A percentile compares a stretch with the other conserved stretches of the same genome.
phyloP scores from a whole-genome alignment of 2,329 filamentous ascomycete genomes.

The Dactylellina leptospora region DNA sequence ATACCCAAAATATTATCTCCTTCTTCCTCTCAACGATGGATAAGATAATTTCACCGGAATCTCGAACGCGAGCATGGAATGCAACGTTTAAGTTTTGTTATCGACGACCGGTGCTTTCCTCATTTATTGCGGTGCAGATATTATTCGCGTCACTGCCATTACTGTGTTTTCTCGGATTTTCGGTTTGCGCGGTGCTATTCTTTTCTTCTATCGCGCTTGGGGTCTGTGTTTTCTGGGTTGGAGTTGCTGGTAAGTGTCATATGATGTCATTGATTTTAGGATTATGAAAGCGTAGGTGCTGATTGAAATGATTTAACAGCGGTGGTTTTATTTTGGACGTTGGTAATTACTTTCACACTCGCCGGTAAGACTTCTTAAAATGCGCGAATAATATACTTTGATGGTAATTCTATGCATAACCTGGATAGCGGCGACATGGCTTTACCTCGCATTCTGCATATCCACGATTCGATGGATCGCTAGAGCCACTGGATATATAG shows the following conservation, averaged over 20 bases:
- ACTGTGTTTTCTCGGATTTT: constrained; percentile 32
- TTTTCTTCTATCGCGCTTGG: constrained; percentile 19
- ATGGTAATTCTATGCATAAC: background rate
- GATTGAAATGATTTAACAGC: background rate
- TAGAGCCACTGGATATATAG: constrained; percentile 29
- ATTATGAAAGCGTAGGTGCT: background rate
- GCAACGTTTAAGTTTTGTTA: constrained; percentile 32
- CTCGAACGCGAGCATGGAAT: constrained; percentile 16
- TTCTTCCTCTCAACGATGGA: constrained; percentile 36
- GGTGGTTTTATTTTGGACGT: constrained; percentile 37
- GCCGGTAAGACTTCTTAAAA: constrained; percentile 24
- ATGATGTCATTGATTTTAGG: constrained; percentile 22
- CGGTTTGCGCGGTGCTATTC: constrained; percentile 20
- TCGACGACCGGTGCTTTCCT: constrained; percentile 37
- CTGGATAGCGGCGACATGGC: constrained; percentile 28
- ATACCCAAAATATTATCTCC: constrained; percentile 45
- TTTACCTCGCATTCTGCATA: constrained; percentile 29
- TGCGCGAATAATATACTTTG: background rate
- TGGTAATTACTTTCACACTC: constrained; percentile 37
- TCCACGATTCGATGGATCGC: constrained; percentile 19
- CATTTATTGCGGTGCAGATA: constrained; percentile 26
- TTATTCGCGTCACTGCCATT: constrained; percentile 38
- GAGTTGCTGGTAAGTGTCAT: constrained; percentile 29
- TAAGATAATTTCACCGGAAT: constrained; percentile 19
- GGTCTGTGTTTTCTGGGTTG: constrained; percentile 34